A percentile compares a stretch with the other conserved stretches of the same genome.
These are phyloP conservation scores for Thermothelomyces thermophilus DNA, from an alignment of 2,329 filamentous ascomycete genomes.

Conservation along the genomic window DNA sequence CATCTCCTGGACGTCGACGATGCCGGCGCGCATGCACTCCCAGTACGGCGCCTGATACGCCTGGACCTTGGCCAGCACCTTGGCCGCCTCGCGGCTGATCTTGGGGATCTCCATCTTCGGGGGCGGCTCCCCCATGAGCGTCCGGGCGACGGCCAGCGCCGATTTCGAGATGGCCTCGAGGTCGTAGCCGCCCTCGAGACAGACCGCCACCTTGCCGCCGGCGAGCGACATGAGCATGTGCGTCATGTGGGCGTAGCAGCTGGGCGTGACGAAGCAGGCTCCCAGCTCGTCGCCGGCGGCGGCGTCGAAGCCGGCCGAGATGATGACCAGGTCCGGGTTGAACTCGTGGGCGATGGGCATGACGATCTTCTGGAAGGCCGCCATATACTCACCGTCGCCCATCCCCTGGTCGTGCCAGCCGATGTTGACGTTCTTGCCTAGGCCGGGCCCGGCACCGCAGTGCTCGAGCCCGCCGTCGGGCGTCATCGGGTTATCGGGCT, in stretches of 20 bases:
- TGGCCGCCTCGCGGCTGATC: conserved; percentile 51
- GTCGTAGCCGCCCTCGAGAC: conserved; percentile 94
- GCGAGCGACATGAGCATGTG: conserved; percentile 98
- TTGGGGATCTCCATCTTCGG: conserved; percentile 50
- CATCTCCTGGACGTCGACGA: conserved; percentile 49
- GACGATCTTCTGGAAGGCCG: conserved; percentile 89
- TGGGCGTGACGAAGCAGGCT: conserved; percentile 83
- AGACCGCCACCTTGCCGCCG: conserved; percentile 81
- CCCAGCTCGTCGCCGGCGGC: conserved; percentile 89
- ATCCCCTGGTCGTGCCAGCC: conserved; percentile 67
- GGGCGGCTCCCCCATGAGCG: conserved; percentile 92
- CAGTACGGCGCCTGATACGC: conserved; percentile 65
- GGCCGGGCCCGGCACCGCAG: conserved; percentile 47
- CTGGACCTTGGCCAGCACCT: conserved; percentile 52
- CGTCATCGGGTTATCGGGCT: conserved; percentile 48
- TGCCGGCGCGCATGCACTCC: conserved; percentile 74
- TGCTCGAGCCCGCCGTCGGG: conserved; percentile 57
- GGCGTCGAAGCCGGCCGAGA: conserved; percentile 93
- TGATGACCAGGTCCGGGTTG: conserved; percentile 86
- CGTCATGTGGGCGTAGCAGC: conserved; percentile 96
- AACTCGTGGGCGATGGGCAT: conserved; percentile 97
- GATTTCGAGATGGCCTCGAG: conserved; percentile 87
- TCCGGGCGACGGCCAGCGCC: conserved; percentile 82
- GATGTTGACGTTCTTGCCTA: conserved; percentile 61
- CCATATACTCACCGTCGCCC: conserved; percentile 95